Percentiles rank a stretch among this genome's conserved stretches.
These are phyloP conservation scores for Dendrothele bispora DNA, from an alignment of 768 basidiomycete genomes.

Conservation along the genomic window DNA sequence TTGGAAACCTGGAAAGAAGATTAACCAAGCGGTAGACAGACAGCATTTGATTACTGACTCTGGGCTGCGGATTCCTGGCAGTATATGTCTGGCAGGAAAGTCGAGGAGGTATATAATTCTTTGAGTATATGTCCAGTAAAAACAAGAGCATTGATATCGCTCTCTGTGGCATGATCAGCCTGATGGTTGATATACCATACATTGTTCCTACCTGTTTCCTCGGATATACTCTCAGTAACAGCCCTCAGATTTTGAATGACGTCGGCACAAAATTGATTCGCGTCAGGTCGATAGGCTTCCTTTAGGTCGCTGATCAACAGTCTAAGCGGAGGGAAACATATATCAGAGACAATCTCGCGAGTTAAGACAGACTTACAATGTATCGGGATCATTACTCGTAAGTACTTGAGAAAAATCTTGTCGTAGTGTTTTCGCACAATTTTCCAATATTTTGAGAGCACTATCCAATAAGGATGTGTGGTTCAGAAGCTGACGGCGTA, in stretches of 20 bases:
- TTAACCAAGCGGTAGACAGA: constrained; percentile 3
- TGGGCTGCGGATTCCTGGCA: constrained; percentile 34
- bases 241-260: constrained; percentile 42
- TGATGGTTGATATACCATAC: constrained; percentile 32
- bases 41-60: constrained; percentile 28
- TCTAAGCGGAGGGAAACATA: constrained; percentile 26
- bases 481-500: constrained; percentile 65
- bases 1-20: constrained; percentile 46
- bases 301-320: constrained; percentile 41
- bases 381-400: constrained; percentile 37
- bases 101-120: constrained; percentile 43
- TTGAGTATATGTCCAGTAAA: constrained; percentile 52
- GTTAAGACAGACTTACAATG: constrained; percentile 37
- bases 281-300: constrained; percentile 49
- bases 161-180: constrained; percentile 12
- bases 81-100: constrained; percentile 45
- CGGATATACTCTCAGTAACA: constrained; percentile 27
- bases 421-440: constrained; percentile 55
- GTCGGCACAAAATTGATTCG: constrained; percentile 43
- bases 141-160: constrained; percentile 33
- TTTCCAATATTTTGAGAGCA: constrained; percentile 59
- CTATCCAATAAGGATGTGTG: constrained; percentile 63
- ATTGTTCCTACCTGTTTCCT: too few species aligned
- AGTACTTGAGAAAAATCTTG: constrained; percentile 55
- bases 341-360: constrained; percentile 1